These are phyloP conservation scores for Caryopteris hybrid DNA, from an alignment of 305 asterid species.

Conservation along the genomic window DNA sequence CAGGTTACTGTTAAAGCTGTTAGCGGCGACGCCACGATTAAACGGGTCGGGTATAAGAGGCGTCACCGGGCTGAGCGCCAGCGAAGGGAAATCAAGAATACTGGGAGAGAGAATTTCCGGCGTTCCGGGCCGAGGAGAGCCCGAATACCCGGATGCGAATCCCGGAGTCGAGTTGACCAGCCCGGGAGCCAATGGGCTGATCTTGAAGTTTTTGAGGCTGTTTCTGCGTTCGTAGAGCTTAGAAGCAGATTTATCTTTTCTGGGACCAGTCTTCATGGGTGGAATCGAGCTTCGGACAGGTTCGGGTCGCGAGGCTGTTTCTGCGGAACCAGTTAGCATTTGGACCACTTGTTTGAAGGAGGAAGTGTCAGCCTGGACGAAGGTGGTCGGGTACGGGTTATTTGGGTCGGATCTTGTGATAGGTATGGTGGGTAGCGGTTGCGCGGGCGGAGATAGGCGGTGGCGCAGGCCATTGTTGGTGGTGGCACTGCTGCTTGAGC, in stretches of 20 bases:
- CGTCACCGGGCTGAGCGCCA: conserved; percentile 62
- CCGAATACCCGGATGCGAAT: conserved; percentile 36
- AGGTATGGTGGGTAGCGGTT: conserved; percentile 24
- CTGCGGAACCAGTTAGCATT: conserved; percentile 61
- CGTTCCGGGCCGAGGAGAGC: conserved; percentile 41
- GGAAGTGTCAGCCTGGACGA: conserved; percentile 70
- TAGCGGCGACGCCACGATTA: conserved; percentile 20
- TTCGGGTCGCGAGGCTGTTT: conserved; percentile 37
- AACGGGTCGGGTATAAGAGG: conserved; percentile 63
- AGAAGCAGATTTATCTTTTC: conserved; percentile 40
- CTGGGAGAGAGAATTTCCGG: conserved; percentile 56
- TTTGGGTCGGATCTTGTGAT: conserved; percentile 57
- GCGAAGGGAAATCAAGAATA: conserved; percentile 56
- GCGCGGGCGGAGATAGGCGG: conserved; percentile 32
- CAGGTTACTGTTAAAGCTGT: too few relatives aligned
- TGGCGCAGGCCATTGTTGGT: conserved; percentile 34
- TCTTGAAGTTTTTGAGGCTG: conserved; percentile 53
- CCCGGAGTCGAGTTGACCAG: conserved; percentile 27
- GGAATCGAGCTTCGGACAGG: conserved; percentile 46
- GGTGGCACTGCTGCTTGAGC: conserved; percentile 42
- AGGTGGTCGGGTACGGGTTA: conserved; percentile 61
- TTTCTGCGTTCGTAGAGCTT: conserved; percentile 59
- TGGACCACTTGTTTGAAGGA: conserved; percentile 67
- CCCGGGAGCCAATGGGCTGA: conserved; percentile 49
- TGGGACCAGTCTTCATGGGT: conserved; percentile 39